Base-by-base conservation (phyloP, 768 basidiomycete genomes). In the Lactarius psammicola region DNA sequence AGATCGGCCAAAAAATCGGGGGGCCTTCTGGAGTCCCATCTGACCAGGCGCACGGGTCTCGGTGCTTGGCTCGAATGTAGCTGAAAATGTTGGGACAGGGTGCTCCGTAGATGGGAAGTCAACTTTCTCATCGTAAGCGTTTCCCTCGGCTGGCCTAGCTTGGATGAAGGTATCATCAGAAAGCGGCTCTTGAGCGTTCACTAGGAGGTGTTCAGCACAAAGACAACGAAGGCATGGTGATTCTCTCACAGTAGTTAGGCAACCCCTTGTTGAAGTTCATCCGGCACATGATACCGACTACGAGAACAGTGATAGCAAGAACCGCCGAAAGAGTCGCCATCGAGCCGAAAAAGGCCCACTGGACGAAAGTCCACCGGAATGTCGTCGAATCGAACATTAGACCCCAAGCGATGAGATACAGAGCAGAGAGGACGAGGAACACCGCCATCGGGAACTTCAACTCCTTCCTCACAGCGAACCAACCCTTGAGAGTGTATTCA, bases 261-360 rank as follows among this genome's bases (percentile, higher is more conserved):
- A 93, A 78, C 28, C 90, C 90, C 74, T 88, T 90, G 64, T 87
- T 88, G 70, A 92, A 92, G 78, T 92, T 92, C 71, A 84, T 73
- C 40, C 86, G 82, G 73, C 90, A 92, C 67, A 87, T 68, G 40
- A 90, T 70, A 3, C 88, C 91, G 56, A 92, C 73, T 62, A 86
- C 69, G 69, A 90, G 79, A 0, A 85, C 80, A 30, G 80, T 57
- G 18, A 86, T 64, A 1, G 84, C 82, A 55, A 93, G 78, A 60
- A 82, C 70, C 15, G 86, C 84, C 0, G 90, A 88, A 2, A 82
- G 76, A 10, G 79, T 73, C 9, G 84, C 79, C 78, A 88, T 87
- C 64, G 87, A 72, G 57, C 83, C 80, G 75, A 92, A 92, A 80
- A 92, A 91, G 4, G 74, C 75, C 90, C 90, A 93, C 15, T 84